These are phyloP conservation scores for Phytophthora brassicae DNA, from an alignment of 352 stramenopile species.

Conservation along the genomic window DNA sequence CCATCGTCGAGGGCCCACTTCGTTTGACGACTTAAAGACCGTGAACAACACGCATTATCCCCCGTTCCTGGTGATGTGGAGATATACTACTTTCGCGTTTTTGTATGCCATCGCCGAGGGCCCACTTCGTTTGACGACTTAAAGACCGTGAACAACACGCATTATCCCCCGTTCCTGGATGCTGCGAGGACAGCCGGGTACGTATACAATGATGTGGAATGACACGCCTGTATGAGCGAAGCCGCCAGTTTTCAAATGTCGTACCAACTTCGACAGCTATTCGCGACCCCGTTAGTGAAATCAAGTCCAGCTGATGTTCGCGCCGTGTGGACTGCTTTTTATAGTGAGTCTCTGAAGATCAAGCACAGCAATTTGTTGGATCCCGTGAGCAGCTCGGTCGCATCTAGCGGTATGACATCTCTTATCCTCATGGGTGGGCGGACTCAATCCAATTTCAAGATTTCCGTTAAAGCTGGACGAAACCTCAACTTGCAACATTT, in stretches of 20 bases:
- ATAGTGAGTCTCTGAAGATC: conserved; percentile 18
- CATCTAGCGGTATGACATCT: too few species aligned
- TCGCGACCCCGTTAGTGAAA: conserved; percentile 35
- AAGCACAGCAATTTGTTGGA: not conserved
- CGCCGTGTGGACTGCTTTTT: conserved; percentile 17
- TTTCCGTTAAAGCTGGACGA: conserved; percentile 31
- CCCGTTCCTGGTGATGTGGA: too few species aligned
- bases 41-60: conserved; percentile 2
- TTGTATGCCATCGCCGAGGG: too few species aligned
- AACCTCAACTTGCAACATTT: conserved; percentile 22
- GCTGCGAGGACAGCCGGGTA: too few species aligned
- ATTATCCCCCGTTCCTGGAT: too few species aligned
- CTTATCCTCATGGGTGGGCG: too few species aligned
- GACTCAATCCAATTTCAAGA: conserved; percentile 40
- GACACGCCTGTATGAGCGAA: not conserved
- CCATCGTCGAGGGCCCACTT: conserved; percentile 20
- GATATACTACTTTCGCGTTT: too few species aligned
- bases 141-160: too few species aligned
- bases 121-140: too few species aligned
- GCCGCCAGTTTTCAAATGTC: conserved; percentile 19
- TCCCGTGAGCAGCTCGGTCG: not conserved
- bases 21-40: conserved; percentile 25
- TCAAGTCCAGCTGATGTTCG: conserved; percentile 4
- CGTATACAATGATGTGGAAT: not conserved
- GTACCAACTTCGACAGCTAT: conserved; percentile 36